These are phyloP conservation scores for Nakaseomyces kungkrabaensis DNA, from an alignment of 1,139 yeast species.

Conservation along the genomic window DNA sequence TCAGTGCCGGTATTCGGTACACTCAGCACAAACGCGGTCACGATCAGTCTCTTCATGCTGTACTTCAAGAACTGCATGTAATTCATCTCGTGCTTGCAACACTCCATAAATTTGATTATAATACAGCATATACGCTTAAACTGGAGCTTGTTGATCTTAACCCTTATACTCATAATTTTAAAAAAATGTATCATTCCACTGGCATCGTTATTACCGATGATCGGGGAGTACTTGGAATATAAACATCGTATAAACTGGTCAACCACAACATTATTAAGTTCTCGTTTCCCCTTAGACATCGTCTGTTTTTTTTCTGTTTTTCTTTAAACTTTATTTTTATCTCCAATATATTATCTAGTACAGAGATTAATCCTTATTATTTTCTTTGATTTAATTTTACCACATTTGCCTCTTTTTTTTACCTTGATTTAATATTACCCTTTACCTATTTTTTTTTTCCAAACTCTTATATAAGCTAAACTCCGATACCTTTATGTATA, in stretches of 20 bases:
- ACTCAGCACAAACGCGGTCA: conserved; percentile 17
- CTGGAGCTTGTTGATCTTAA: conserved; percentile 12
- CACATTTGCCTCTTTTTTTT: not conserved
- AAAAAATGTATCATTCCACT: conserved; percentile 6
- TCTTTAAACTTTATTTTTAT: not conserved
- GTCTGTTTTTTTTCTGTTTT: not conserved
- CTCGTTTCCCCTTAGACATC: not conserved
- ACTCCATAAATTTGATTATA: conserved; percentile 18
- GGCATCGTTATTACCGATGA: not conserved
- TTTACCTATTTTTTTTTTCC: not conserved
- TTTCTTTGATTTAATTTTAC: not conserved
- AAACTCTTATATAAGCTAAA: too few relatives aligned
- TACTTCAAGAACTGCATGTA: conserved; percentile 17
- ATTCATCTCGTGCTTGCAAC: conserved; percentile 14
- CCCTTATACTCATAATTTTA: conserved; percentile 14
- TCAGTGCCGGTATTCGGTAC: conserved; percentile 10
- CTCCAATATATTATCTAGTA: too few relatives aligned
- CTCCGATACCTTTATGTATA: too few relatives aligned
- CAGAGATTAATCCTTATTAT: too few relatives aligned
- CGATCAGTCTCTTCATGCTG: conserved; percentile 17
- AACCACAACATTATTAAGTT: not conserved
- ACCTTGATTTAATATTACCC: not conserved
- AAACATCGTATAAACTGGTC: not conserved
- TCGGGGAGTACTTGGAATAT: not conserved
- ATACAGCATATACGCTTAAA: conserved; percentile 22